Evolutionary conservation across 139 green algal species (phyloP).

Genomic region (Micractinium conductrix): DNA sequence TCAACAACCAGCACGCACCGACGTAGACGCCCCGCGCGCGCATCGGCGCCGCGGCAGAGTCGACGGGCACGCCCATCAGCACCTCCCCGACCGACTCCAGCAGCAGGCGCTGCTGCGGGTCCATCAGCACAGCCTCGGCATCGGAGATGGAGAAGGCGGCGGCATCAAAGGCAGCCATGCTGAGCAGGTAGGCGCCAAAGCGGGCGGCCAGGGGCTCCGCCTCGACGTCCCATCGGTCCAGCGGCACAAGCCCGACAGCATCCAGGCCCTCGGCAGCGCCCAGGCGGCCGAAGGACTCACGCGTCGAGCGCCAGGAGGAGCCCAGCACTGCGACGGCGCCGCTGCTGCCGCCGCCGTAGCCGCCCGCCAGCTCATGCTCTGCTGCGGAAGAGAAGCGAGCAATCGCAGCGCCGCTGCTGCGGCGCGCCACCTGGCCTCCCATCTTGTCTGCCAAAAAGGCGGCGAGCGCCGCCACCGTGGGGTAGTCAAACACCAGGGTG

Average conservation of each 20-base stretch:
- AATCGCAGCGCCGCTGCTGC: not conserved
- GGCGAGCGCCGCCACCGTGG: slow-evolving; percentile 51
- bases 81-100: slow-evolving; percentile 50
- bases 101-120: slow-evolving; percentile 68
- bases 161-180: slow-evolving; percentile 74
- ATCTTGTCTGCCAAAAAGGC: slow-evolving; percentile 27
- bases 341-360: no score
- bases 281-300: slow-evolving; percentile 1
- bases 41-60: not conserved
- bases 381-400: no score
- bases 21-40: slow-evolving; percentile 69
- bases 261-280: slow-evolving; percentile 35
- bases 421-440: not conserved
- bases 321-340: slow-evolving; percentile 15
- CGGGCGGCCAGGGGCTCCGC: slow-evolving; percentile 31
- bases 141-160: slow-evolving; percentile 64
- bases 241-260: slow-evolving; percentile 53
- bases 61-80: not conserved
- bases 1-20: slow-evolving; percentile 39
- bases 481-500: slow-evolving; percentile 82
- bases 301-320: slow-evolving; percentile 10
- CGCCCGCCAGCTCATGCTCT: no score
- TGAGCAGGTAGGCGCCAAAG: slow-evolving; percentile 65
- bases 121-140: slow-evolving; percentile 72
- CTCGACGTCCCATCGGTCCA: slow-evolving; percentile 67